Evolutionary conservation across 148 eudicot species (phyloP).

Genomic region (Camellia granthamiana): DNA sequence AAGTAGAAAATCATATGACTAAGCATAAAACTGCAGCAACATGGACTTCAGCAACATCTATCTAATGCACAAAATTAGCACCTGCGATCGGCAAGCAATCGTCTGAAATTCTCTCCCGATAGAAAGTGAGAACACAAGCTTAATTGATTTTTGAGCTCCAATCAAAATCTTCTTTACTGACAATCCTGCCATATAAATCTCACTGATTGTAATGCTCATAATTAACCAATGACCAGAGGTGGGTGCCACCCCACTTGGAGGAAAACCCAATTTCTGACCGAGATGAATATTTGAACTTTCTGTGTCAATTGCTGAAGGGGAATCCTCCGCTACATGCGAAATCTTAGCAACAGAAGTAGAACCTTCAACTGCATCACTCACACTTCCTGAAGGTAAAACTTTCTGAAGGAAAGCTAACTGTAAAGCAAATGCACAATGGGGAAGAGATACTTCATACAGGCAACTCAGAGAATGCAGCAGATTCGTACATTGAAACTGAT

Average conservation of each 20-base stretch:
- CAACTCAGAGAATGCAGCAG: slow-evolving; percentile 38
- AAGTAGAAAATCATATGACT: slow-evolving; percentile 1
- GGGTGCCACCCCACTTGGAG: slow-evolving; percentile 23
- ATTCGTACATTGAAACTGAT: slow-evolving; percentile 36
- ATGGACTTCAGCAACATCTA: neutral
- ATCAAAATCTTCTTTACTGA: slow-evolving; percentile 49
- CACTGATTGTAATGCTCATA: slow-evolving; percentile 31
- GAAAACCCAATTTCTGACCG: slow-evolving; percentile 17
- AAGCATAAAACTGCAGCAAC: slow-evolving; percentile 16
- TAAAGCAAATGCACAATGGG: slow-evolving; percentile 44
- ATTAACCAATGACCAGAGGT: slow-evolving; percentile 39
- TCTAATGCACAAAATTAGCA: slow-evolving; percentile 20
- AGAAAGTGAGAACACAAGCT: slow-evolving; percentile 43
- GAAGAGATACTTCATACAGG: slow-evolving; percentile 60
- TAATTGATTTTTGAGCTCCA: slow-evolving; percentile 34
- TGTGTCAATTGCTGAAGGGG: slow-evolving; percentile 23
- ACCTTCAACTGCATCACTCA: slow-evolving; percentile 22
- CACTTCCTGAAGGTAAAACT: slow-evolving; percentile 24
- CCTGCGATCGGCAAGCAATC: slow-evolving; percentile 60
- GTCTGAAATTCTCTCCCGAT: slow-evolving; percentile 56
- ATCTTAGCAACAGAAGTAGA: slow-evolving; percentile 30
- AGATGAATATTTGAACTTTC: slow-evolving; percentile 14
- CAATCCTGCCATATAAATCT: slow-evolving; percentile 50
- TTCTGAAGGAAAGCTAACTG: slow-evolving; percentile 34
- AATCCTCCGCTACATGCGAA: slow-evolving; percentile 20